phyloP scores from a whole-genome alignment of 768 basidiomycete species.

The Auricularia auricula-judae region DNA sequence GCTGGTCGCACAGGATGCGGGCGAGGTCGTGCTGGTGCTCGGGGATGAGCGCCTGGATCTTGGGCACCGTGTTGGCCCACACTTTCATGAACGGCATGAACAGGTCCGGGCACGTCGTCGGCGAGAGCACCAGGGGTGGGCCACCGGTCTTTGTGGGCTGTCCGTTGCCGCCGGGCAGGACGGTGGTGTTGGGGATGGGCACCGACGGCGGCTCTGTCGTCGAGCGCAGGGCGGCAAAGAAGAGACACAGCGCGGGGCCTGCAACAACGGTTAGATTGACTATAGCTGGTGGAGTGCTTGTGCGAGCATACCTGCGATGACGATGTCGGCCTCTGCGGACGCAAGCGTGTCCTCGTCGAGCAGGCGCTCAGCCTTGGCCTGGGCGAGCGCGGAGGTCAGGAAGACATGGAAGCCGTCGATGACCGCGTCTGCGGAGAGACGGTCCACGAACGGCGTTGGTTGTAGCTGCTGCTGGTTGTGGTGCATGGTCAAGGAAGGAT shows the following conservation, averaged over 20 bases:
- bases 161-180: conserved; percentile 16
- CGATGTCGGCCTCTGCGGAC: conserved; percentile 71
- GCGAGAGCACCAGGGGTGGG: conserved; percentile 45
- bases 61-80: conserved; percentile 57
- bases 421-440: conserved; percentile 39
- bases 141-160: conserved; percentile 21
- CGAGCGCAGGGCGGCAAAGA: conserved; percentile 71
- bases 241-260: conserved; percentile 43
- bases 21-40: conserved; percentile 76
- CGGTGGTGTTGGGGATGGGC: conserved; percentile 47
- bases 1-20: conserved; percentile 59
- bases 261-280: background rate
- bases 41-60: conserved; percentile 50
- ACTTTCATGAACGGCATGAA: conserved; percentile 62
- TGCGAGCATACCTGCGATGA: conserved; percentile 61
- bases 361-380: conserved; percentile 63
- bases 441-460: background rate
- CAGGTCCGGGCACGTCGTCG: conserved; percentile 53
- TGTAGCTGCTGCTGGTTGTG: background rate
- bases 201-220: conserved; percentile 72
- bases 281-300: background rate
- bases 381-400: conserved; percentile 63
- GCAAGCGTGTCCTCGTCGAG: conserved; percentile 64
- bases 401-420: conserved; percentile 78
- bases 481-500: background rate